A percentile compares a stretch with the other conserved stretches of the same genome.
phyloP scores from a whole-genome alignment of 148 eudicot species.

The Talinum fruticosum region DNA sequence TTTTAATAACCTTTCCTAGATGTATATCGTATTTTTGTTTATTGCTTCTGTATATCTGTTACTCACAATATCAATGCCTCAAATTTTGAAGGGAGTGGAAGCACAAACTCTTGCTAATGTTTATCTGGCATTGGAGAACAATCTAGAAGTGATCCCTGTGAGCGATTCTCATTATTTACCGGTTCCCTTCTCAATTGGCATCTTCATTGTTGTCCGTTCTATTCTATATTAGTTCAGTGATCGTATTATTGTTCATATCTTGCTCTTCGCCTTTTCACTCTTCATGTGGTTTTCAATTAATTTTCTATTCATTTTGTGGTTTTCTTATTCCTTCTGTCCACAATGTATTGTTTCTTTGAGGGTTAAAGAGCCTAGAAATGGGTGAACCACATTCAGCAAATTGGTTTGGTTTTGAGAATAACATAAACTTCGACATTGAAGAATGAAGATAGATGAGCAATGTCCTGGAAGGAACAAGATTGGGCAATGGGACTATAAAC shows the following conservation, averaged over 20 bases:
- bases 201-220: not conserved
- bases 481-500: no score
- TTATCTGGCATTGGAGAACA: conserved; percentile 91
- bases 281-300: not conserved
- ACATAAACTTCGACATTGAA: no score
- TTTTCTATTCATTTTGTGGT: not conserved
- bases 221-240: not conserved
- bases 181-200: not conserved
- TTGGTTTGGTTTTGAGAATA: no score
- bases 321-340: not conserved
- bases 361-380: no score
- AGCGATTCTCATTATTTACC: conserved; percentile 22
- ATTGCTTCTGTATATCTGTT: not conserved
- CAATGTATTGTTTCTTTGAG: not conserved
- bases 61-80: not conserved
- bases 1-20: not conserved
- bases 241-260: not conserved
- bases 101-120: conserved; percentile 98
- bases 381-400: no score
- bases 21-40: conserved; percentile 1
- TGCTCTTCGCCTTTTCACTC: not conserved
- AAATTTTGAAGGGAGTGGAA: conserved; percentile 82
- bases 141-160: conserved; percentile 94
- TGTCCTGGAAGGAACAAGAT: no score
- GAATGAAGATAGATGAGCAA: no score